Evolutionary conservation across 805 yeast species (phyloP).

Genomic region (Ogataea nonfermentans): DNA sequence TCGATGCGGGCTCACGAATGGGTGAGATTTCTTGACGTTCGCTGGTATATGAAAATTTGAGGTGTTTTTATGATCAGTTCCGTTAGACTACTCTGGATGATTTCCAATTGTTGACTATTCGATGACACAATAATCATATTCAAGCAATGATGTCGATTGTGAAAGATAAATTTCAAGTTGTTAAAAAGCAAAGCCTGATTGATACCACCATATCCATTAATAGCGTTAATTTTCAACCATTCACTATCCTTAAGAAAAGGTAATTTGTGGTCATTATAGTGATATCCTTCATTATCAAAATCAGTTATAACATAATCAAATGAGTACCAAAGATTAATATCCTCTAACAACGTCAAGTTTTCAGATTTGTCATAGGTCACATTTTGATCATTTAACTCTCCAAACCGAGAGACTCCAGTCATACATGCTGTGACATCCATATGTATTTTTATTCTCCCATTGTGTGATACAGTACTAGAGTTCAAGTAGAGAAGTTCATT

Average conservation of each 20-base stretch:
- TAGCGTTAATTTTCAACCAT: constrained; percentile 44
- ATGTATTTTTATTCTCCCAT: constrained; percentile 48
- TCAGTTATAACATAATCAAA: constrained; percentile 54
- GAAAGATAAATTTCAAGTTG: neutral
- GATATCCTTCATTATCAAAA: constrained; percentile 23
- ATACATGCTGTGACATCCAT: constrained; percentile 79
- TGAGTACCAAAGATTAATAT: constrained; percentile 39
- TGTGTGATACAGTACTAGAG: constrained; percentile 4
- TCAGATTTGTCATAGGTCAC: constrained; percentile 80
- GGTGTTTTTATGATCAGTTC: constrained; percentile 14
- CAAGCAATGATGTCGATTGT: constrained; percentile 11
- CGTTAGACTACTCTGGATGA: constrained; percentile 8
- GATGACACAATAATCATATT: neutral
- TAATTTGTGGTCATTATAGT: constrained; percentile 13
- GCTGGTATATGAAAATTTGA: constrained; percentile 20
- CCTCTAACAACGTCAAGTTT: constrained; percentile 35
- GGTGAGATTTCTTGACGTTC: no score
- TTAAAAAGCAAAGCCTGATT: constrained; percentile 19
- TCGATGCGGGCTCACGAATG: neutral
- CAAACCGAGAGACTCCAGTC: constrained; percentile 82
- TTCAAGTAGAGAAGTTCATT: constrained; percentile 34
- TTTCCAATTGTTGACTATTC: constrained; percentile 14
- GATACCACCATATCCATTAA: constrained; percentile 43
- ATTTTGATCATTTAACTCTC: constrained; percentile 47
- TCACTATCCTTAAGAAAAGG: constrained; percentile 30